These are phyloP conservation scores for Cladosporium austrohemisphaericum DNA, from an alignment of 2,329 filamentous ascomycete genomes.

Conservation along the genomic window DNA sequence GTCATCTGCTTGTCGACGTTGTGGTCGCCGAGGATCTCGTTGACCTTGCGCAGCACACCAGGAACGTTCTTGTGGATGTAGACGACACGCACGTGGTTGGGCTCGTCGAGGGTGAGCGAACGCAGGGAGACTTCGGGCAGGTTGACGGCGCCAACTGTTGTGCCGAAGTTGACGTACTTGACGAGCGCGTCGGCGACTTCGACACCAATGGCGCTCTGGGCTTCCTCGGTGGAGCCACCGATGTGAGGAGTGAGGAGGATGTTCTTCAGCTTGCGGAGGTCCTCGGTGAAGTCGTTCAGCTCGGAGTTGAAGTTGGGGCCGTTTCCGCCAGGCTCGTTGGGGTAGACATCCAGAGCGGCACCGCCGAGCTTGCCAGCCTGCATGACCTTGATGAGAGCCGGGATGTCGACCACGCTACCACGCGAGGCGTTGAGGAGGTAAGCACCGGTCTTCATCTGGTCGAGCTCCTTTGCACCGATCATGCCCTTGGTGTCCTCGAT, in stretches of 20 bases:
- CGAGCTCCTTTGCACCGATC: slow-evolving; percentile 75
- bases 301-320: slow-evolving; percentile 88
- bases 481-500: slow-evolving; percentile 88
- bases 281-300: slow-evolving; percentile 80
- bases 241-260: slow-evolving; percentile 95
- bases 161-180: slow-evolving; percentile 92
- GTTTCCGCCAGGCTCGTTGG: slow-evolving; percentile 87
- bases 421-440: slow-evolving; percentile 97
- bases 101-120: slow-evolving; percentile 84
- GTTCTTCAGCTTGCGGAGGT: slow-evolving; percentile 81
- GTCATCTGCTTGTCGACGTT: slow-evolving; percentile 99
- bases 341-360: slow-evolving; percentile 94
- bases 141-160: slow-evolving; percentile 89
- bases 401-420: slow-evolving; percentile 90
- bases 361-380: slow-evolving; percentile 82
- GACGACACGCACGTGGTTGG: slow-evolving; percentile 85
- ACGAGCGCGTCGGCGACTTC: slow-evolving; percentile 87
- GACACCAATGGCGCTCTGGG: slow-evolving; percentile 89
- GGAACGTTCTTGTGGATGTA: slow-evolving; percentile 97
- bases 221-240: slow-evolving; percentile 95
- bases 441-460: slow-evolving; percentile 84
- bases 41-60: slow-evolving; percentile 90
- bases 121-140: slow-evolving; percentile 91
- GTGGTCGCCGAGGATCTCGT: slow-evolving; percentile 89
- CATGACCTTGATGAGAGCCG: slow-evolving; percentile 83